Conservation (phyloP, 73 alveolate species). For the Paraurostyla sp. region DNA sequence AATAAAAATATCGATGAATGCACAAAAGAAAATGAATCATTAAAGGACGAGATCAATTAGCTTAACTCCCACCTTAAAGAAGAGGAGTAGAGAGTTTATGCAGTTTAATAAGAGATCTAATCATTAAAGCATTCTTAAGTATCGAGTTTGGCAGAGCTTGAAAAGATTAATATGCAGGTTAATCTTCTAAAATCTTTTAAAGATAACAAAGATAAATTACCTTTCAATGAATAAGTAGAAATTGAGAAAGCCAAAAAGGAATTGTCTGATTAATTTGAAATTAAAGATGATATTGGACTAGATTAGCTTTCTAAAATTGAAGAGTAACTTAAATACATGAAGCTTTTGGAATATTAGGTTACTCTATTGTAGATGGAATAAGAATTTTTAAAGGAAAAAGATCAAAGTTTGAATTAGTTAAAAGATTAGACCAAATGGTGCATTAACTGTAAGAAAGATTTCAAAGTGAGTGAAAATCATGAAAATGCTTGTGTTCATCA, state of each 20-base stretch:
- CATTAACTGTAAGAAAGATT: constrained; percentile 6
- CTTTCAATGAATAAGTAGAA: neutral
- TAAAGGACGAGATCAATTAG: neutral
- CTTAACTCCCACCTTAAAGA: neutral
- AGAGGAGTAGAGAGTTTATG: constrained; percentile 37
- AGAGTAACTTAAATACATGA: neutral
- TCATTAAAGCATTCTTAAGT: neutral
- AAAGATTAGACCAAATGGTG: constrained; percentile 25
- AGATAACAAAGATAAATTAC: neutral
- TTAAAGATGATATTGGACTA: neutral
- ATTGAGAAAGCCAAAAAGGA: neutral
- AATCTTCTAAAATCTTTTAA: neutral
- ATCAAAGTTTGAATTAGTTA: neutral
- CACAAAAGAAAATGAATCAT: neutral
- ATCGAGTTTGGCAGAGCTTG: neutral
- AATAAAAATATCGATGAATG: constrained; percentile 21
- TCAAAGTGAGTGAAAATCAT: neutral
- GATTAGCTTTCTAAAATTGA: neutral
- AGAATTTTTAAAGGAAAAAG: neutral
- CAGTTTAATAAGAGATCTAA: constrained; percentile 6
- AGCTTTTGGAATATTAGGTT: neutral
- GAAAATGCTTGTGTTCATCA: constrained; percentile 71
- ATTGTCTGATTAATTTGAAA: neutral
- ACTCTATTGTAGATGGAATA: neutral
- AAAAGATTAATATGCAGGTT: neutral